A percentile compares a stretch with the other conserved stretches of the same genome.
phyloP scores from a whole-genome alignment of 2,329 filamentous ascomycete genomes.

The Trichoderma afroharzianum region DNA sequence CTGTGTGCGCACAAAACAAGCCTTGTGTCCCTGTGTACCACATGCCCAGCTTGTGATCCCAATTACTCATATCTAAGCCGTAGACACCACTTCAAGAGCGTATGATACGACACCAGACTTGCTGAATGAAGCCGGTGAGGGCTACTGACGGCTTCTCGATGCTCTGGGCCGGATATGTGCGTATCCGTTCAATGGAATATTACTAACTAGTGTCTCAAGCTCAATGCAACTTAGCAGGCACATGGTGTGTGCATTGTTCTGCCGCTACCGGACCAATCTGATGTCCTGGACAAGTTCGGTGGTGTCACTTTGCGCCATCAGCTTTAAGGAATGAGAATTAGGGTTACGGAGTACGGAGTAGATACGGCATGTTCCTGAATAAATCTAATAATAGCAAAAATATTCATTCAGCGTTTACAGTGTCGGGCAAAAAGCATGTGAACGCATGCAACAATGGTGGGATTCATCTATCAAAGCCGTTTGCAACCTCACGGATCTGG shows the following conservation, averaged over 20 bases:
- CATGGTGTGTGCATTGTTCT: not conserved
- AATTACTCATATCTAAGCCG: not conserved
- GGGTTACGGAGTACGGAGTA: not conserved
- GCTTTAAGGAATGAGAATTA: not conserved
- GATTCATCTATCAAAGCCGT: not conserved
- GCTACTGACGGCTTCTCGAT: not conserved
- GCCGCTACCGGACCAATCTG: not conserved
- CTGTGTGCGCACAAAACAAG: not conserved
- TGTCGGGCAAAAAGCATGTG: not conserved
- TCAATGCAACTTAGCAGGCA: not conserved
- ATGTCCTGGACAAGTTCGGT: not conserved
- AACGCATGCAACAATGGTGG: not conserved
- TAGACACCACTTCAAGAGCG: not conserved
- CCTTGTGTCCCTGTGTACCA: not conserved
- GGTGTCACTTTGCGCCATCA: not conserved
- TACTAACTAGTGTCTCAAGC: not conserved
- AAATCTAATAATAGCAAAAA: not conserved
- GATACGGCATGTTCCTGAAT: not conserved
- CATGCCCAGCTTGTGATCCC: not conserved
- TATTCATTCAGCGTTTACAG: not conserved
- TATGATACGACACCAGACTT: not conserved
- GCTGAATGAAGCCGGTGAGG: not conserved
- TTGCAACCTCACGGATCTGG: not conserved
- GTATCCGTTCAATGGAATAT: conserved; percentile 13
- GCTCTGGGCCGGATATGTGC: not conserved